Percentiles rank a stretch among this genome's conserved stretches.
phyloP scores from a whole-genome alignment of 352 stramenopile species.

The Pythium rishiriense region DNA sequence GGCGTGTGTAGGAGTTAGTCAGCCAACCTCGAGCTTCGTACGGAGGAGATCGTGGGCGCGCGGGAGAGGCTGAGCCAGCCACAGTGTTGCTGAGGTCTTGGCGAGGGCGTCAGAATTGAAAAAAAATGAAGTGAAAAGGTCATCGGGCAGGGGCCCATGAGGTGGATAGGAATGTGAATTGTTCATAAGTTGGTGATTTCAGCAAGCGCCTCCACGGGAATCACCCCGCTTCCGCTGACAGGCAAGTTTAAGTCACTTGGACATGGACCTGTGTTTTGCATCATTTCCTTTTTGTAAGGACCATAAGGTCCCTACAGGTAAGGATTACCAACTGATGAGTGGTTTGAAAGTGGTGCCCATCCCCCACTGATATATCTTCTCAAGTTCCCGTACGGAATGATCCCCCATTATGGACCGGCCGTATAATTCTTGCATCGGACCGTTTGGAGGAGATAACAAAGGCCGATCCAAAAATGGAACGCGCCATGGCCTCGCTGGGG shows the following conservation, averaged over 20 bases:
- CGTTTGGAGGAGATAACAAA: neutral
- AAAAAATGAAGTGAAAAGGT: too few species aligned
- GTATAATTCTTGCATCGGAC: neutral
- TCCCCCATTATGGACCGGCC: neutral
- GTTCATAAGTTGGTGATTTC: slow-evolving; percentile 30
- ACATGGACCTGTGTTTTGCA: slow-evolving; percentile 75
- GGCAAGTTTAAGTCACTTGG: slow-evolving; percentile 79
- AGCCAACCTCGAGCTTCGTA: too few species aligned
- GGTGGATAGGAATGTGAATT: neutral
- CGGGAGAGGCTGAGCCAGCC: too few species aligned
- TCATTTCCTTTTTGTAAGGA: slow-evolving; percentile 86
- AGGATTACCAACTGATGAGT: slow-evolving; percentile 87
- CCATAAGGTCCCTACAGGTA: slow-evolving; percentile 65
- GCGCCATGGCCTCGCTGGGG: neutral
- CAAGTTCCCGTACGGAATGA: slow-evolving; percentile 5
- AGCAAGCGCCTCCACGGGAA: slow-evolving; percentile 74
- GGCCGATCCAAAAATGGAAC: slow-evolving; percentile 6
- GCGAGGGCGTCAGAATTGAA: too few species aligned
- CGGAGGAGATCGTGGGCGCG: too few species aligned
- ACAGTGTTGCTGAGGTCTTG: too few species aligned
- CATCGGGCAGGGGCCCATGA: too few species aligned
- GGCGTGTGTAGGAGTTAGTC: too few species aligned
- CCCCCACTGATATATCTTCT: slow-evolving; percentile 3
- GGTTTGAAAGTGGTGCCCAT: slow-evolving; percentile 23
- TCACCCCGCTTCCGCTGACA: slow-evolving; percentile 76